phyloP scores from a whole-genome alignment of 2,329 filamentous ascomycete genomes.

The Neofusicoccum sp. region DNA sequence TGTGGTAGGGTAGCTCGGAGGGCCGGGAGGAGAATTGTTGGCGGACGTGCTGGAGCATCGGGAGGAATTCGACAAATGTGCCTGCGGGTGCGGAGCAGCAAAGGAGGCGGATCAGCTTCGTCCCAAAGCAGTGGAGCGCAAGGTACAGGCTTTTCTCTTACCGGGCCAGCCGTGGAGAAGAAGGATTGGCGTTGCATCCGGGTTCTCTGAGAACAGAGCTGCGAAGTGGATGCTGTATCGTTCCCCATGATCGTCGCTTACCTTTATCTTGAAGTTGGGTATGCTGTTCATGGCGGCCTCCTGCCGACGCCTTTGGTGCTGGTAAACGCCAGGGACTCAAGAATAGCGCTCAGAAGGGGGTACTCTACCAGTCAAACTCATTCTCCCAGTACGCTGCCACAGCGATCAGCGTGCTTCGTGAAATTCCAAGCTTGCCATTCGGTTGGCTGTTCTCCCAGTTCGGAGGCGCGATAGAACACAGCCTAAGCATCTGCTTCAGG shows the following conservation, averaged over 20 bases:
- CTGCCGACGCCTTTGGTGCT: not conserved
- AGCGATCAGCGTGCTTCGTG: conserved; percentile 32
- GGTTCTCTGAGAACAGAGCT: conserved; percentile 54
- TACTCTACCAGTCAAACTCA: conserved; percentile 36
- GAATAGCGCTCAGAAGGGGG: not conserved
- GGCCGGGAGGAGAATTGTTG: conserved; percentile 49
- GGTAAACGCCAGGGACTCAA: not conserved
- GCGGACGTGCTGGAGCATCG: conserved; percentile 47
- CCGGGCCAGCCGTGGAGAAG: conserved; percentile 59
- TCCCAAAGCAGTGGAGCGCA: too few species aligned
- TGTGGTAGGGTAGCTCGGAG: conserved; percentile 54
- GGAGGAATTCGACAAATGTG: conserved; percentile 57
- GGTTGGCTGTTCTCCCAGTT: conserved; percentile 25
- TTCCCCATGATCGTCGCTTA: conserved; percentile 40
- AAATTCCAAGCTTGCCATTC: conserved; percentile 30
- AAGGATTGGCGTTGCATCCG: conserved; percentile 52
- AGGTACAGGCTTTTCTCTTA: conserved; percentile 44
- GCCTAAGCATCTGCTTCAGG: conserved; percentile 34
- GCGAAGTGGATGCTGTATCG: conserved; percentile 53
- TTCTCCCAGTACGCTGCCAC: conserved; percentile 38
- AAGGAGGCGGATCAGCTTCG: conserved; percentile 30
- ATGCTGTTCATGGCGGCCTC: conserved; percentile 51
- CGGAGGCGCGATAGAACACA: conserved; percentile 31
- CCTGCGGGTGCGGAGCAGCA: conserved; percentile 4
- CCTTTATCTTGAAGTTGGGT: conserved; percentile 50